These are phyloP conservation scores for Podaxis sp. DNA, from an alignment of 768 basidiomycete genomes.

Conservation along the genomic window DNA sequence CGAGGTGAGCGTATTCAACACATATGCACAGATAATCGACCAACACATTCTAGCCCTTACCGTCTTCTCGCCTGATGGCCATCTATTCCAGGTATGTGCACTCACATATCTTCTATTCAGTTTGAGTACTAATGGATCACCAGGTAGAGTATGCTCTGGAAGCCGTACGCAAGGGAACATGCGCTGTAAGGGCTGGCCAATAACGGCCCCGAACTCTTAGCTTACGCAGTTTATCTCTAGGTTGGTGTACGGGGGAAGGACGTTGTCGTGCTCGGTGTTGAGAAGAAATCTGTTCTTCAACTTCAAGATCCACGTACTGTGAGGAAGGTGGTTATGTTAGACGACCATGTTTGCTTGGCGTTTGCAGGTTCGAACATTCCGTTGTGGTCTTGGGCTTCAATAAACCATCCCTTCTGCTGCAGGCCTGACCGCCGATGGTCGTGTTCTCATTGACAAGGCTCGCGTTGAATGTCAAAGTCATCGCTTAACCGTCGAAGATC, in stretches of 20 bases:
- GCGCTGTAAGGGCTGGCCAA: constrained; percentile 63
- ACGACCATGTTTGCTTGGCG: constrained; percentile 95
- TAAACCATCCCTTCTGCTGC: constrained; percentile 11
- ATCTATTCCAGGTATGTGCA: constrained; percentile 85
- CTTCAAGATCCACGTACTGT: constrained; percentile 98
- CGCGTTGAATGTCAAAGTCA: constrained; percentile 98
- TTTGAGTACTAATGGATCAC: constrained; percentile 15
- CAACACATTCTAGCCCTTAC: constrained; percentile 71
- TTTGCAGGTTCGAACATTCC: constrained; percentile 77
- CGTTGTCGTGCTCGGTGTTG: constrained; percentile 94
- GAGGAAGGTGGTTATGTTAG: constrained; percentile 96
- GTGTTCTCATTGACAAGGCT: constrained; percentile 97
- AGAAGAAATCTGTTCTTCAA: constrained; percentile 98
- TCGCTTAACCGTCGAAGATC: constrained; percentile 95
- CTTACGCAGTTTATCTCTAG: constrained; percentile 37
- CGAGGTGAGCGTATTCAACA: constrained; percentile 58
- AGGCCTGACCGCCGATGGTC: constrained; percentile 97
- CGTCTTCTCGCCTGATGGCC: constrained; percentile 98
- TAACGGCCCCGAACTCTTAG: no score
- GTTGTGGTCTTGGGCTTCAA: constrained; percentile 6
- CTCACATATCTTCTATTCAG: constrained; percentile 10
- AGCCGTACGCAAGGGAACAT: constrained; percentile 95
- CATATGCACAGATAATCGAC: background rate
- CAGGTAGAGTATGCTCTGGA: constrained; percentile 99
- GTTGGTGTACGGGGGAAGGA: constrained; percentile 95